Base-by-base conservation (phyloP, 345 rosid genomes). In the Hypericum androsaemum region DNA sequence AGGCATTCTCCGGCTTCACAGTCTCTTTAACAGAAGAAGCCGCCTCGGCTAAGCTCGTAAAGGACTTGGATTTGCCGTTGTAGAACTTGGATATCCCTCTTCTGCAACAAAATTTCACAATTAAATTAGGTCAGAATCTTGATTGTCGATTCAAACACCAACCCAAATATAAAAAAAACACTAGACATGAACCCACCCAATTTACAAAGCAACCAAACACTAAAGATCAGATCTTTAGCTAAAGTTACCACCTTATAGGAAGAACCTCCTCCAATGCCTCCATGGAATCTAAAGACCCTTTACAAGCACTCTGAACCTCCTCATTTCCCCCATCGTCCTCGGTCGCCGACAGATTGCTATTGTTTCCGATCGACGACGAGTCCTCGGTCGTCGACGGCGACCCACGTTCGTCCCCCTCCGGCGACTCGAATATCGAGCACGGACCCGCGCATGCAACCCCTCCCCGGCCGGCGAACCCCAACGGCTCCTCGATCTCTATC, bases 31-130 rank as follows among this genome's bases (percentile, higher is more conserved):
- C 67, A 59, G 77, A 62, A 35, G 84, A 54, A 3, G 87, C 64
- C 0, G 78, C 81, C 2, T 67, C 80, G 0, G 66, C 74, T 43
- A 92, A 52, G 57, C 72, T 85, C 0, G 96, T 77, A 51, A 73
- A 92, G 0, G 95, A 85, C 69, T 77, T 88, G 0, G 98, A 88
- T 67, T 88, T 92, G 6, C 98, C 98, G 47, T 54, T 66, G 69
- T 85, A 92, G 66, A 72, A 88, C 37, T 61, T 83, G 0, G 98
- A 92, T 45, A 92, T 83, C 8, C 97, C 89, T 66, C 74, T 78
- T 77, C 97, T 85, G 81, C 57, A 66, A 59, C 32, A 63, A 62
- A 16, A 28, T 9, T 5, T 2, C 56, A 45, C 37, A 22, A 37
- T 12, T 16, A 41, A 10, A 2, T 3, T 7, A 5, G 6, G n/a